These are phyloP conservation scores for Entoloma clypeatum DNA, from an alignment of 1,284 basidiomycete species.

Conservation along the genomic window DNA sequence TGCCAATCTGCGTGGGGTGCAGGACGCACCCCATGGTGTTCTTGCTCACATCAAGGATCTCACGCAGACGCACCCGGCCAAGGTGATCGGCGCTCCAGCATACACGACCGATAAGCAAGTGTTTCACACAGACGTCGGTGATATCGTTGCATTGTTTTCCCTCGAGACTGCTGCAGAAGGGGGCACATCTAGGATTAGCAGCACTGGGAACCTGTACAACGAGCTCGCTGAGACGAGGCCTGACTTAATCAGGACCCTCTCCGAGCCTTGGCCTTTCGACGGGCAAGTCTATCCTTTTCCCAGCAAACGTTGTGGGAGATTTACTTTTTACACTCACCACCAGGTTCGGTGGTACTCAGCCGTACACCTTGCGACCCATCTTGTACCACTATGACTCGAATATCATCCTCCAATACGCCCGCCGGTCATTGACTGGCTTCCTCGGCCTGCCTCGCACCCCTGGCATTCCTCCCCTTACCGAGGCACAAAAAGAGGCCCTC, in stretches of 20 bases:
- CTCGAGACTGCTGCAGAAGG: conserved; percentile 39
- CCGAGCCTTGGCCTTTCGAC: conserved; percentile 41
- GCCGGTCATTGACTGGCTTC: conserved; percentile 42
- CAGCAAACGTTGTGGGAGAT: too few species aligned
- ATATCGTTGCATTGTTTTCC: conserved; percentile 40
- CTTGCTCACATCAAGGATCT: conserved; percentile 46
- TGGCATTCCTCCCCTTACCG: conserved; percentile 42
- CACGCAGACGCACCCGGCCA: conserved; percentile 33
- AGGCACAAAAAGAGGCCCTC: conserved; percentile 45
- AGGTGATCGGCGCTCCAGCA: conserved; percentile 39
- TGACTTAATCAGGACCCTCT: conserved; percentile 37
- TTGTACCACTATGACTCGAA: conserved; percentile 37
- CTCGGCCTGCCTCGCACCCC: conserved; percentile 27
- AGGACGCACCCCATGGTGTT: conserved; percentile 38
- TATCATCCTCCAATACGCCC: conserved; percentile 42
- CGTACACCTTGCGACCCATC: conserved; percentile 35
- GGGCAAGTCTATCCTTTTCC: conserved; percentile 27
- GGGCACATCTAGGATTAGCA: conserved; percentile 40
- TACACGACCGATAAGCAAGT: conserved; percentile 46
- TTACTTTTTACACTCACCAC: too few species aligned
- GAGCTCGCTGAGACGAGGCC: conserved; percentile 41
- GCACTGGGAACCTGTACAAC: conserved; percentile 41
- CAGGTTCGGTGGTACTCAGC: conserved; percentile 29
- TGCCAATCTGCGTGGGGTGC: conserved; percentile 37
- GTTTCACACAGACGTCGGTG: conserved; percentile 44